A percentile compares a stretch with the other conserved stretches of the same genome.
Conservation (phyloP, 495 filamentous ascomycete genomes). For the Aspergillus olivimuriae region DNA sequence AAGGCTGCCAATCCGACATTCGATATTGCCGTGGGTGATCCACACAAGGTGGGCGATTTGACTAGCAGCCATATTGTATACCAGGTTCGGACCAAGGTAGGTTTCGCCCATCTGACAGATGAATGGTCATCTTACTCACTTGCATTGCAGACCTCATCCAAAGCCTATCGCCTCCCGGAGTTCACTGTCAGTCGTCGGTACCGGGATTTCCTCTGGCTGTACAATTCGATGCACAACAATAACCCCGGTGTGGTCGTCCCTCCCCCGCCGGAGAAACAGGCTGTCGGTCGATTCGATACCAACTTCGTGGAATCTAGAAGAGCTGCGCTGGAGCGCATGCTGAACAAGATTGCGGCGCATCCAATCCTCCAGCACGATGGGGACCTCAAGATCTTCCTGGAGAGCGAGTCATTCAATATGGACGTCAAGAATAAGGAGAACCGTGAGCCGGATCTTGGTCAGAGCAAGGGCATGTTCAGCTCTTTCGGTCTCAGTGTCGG, state of each 20-base stretch:
- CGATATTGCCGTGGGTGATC: constrained; percentile 90
- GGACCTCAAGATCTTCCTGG: constrained; percentile 92
- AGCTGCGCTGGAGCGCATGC: constrained; percentile 88
- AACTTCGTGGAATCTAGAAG: constrained; percentile 93
- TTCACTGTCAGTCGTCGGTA: constrained; percentile 91
- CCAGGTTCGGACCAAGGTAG: constrained; percentile 86
- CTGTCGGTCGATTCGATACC: constrained; percentile 89
- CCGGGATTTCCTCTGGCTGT: constrained; percentile 96
- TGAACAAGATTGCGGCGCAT: constrained; percentile 90
- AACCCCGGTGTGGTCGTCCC: constrained; percentile 94
- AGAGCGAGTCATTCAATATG: constrained; percentile 90
- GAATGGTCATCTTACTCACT: too few species aligned
- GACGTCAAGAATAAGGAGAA: constrained; percentile 98
- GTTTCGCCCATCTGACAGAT: constrained; percentile 6
- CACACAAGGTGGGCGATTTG: constrained; percentile 94
- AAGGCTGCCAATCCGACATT: constrained; percentile 88
- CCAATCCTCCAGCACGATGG: constrained; percentile 87
- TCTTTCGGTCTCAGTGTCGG: constrained; percentile 74
- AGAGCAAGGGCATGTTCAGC: constrained; percentile 90
- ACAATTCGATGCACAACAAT: constrained; percentile 85
- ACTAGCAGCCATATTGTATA: constrained; percentile 98
- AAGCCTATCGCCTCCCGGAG: constrained; percentile 84
- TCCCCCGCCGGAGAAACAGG: constrained; percentile 96
- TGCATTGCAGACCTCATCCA: constrained; percentile 71
- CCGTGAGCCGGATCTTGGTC: constrained; percentile 73